Percentiles rank a stretch among this genome's conserved stretches.
These are phyloP conservation scores for Penicillium sp. DNA, from an alignment of 2,329 filamentous ascomycete genomes.

Conservation along the genomic window DNA sequence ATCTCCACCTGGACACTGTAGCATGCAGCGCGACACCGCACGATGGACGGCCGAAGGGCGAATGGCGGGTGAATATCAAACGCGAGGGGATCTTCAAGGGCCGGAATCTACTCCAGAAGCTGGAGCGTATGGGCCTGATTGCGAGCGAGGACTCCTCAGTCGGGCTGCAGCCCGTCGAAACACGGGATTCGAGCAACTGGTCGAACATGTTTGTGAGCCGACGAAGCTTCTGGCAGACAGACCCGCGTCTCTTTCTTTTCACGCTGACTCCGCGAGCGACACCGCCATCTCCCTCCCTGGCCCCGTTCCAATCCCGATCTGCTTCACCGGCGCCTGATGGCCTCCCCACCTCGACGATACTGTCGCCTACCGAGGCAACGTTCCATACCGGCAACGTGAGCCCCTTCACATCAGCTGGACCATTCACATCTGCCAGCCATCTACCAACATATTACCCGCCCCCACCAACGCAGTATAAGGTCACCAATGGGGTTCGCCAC, in stretches of 20 bases:
- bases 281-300: conserved; percentile 50
- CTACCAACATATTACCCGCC: conserved; percentile 90
- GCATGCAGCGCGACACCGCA: conserved; percentile 66
- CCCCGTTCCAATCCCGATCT: conserved; percentile 53
- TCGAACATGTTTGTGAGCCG: conserved; percentile 77
- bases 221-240: conserved; percentile 87
- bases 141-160: conserved; percentile 73
- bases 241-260: conserved; percentile 83
- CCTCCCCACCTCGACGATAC: conserved; percentile 9
- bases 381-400: conserved; percentile 37
- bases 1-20: conserved; percentile 61
- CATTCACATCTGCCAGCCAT: conserved; percentile 79
- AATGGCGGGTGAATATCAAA: conserved; percentile 83
- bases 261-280: conserved; percentile 64
- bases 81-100: conserved; percentile 85
- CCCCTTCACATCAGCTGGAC: conserved; percentile 51
- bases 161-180: conserved; percentile 59
- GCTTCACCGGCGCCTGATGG: conserved; percentile 49
- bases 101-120: conserved; percentile 78
- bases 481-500: conserved; percentile 76
- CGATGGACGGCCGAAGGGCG: conserved; percentile 71
- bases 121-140: conserved; percentile 90
- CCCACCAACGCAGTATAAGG: conserved; percentile 74
- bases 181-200: conserved; percentile 67
- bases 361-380: conserved; percentile 26